Evolutionary conservation across 768 basidiomycete genomes (phyloP).

Genomic region (Mycena floridula): DNA sequence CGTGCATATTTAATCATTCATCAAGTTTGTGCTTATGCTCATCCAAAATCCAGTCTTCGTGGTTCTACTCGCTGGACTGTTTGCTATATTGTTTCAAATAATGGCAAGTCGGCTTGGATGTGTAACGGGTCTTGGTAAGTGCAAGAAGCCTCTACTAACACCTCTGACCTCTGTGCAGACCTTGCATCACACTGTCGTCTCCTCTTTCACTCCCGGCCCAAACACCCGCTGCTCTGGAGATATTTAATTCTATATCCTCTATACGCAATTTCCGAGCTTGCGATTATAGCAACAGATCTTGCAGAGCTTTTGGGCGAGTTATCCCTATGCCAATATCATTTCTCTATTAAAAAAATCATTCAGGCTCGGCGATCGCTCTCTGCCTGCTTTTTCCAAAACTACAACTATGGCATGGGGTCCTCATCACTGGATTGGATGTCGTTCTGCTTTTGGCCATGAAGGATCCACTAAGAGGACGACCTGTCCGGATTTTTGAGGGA

Average conservation of each 20-base stretch:
- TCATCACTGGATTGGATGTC: slow-evolving; percentile 66
- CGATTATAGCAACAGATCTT: slow-evolving; percentile 72
- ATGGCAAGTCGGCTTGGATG: slow-evolving; percentile 78
- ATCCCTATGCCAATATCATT: too few relatives aligned
- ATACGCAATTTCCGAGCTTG: slow-evolving; percentile 58
- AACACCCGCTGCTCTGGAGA: slow-evolving; percentile 48
- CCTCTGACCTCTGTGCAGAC: slow-evolving; percentile 22
- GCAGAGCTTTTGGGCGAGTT: slow-evolving; percentile 84
- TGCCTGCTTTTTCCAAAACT: slow-evolving; percentile 67
- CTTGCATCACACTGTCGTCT: slow-evolving; percentile 55
- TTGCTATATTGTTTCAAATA: slow-evolving; percentile 45
- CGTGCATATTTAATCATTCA: too few relatives aligned
- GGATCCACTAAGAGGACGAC: slow-evolving; percentile 61
- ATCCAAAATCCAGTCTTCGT: too few relatives aligned
- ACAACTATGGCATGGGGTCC: slow-evolving; percentile 64
- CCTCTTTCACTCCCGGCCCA: slow-evolving; percentile 57
- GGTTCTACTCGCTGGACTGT: too few relatives aligned
- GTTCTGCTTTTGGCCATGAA: slow-evolving; percentile 64
- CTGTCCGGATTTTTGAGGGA: slow-evolving; percentile 63
- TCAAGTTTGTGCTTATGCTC: too few relatives aligned
- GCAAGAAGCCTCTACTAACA: background rate
- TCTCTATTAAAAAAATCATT: too few relatives aligned
- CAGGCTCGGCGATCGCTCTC: slow-evolving; percentile 78
- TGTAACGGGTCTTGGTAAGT: slow-evolving; percentile 72
- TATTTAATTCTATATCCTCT: slow-evolving; percentile 60